Evolutionary conservation across 225 moss, liverwort and hornwort genomes (phyloP).

Genomic region (Climacium dendroides): DNA sequence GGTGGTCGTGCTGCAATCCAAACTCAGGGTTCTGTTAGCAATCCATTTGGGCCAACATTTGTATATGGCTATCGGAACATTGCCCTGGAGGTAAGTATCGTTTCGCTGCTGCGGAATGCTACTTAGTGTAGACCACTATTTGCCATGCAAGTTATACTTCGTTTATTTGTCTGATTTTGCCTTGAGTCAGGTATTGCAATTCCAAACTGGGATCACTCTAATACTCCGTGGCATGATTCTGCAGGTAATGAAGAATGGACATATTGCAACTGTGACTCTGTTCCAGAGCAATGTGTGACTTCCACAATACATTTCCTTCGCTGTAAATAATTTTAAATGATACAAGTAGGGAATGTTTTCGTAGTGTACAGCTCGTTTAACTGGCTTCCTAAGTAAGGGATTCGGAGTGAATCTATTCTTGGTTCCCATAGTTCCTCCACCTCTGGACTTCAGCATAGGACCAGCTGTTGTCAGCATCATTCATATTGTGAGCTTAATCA

Average conservation of each 20-base stretch:
- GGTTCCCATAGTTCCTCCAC: neutral
- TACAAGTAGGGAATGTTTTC: neutral
- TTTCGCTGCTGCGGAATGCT: neutral
- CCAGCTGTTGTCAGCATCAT: neutral
- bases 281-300: constrained; percentile 64
- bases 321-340: constrained; percentile 10
- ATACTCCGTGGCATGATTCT: neutral
- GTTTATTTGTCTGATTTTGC: neutral
- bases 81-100: constrained; percentile 55
- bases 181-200: neutral
- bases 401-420: neutral
- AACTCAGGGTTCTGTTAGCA: constrained; percentile 96
- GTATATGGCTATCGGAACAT: constrained; percentile 96
- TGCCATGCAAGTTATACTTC: neutral
- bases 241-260: constrained; percentile 97
- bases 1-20: constrained; percentile 98
- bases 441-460: neutral
- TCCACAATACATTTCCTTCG: neutral
- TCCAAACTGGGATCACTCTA: neutral
- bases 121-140: neutral
- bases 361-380: neutral
- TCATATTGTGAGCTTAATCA: neutral
- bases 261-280: constrained; percentile 90
- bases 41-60: constrained; percentile 97
- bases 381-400: neutral